Percentiles rank a stretch among this genome's conserved stretches.
These are phyloP conservation scores for Stramenopiles sp. DNA, from an alignment of 352 stramenopile species.

Conservation along the genomic window DNA sequence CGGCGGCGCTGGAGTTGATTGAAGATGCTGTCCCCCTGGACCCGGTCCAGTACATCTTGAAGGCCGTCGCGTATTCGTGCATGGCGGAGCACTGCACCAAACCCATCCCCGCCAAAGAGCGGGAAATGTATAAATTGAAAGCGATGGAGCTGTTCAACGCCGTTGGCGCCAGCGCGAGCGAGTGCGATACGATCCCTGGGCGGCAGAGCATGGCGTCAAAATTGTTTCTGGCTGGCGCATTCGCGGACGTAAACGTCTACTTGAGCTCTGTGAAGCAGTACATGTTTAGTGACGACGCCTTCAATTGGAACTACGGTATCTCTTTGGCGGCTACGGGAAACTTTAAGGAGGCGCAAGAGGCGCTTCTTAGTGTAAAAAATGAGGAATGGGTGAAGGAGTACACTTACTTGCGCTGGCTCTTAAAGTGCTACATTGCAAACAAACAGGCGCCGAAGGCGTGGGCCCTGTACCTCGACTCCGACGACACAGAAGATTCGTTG, in stretches of 20 bases:
- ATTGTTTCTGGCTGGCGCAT: conserved; percentile 87
- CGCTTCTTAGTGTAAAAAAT: conserved; percentile 63
- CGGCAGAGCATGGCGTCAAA: conserved; percentile 89
- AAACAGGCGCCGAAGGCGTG: conserved; percentile 74
- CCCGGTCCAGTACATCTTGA: conserved; percentile 32
- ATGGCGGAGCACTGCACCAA: background rate
- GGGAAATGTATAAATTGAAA: background rate
- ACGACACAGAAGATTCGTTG: conserved; percentile 81
- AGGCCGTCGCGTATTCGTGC: conserved; percentile 15
- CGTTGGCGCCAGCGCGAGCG: background rate
- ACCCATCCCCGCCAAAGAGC: background rate
- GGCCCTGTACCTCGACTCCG: conserved; percentile 86
- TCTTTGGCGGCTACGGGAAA: conserved; percentile 66
- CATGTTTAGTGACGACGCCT: conserved; percentile 87
- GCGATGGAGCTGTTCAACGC: background rate
- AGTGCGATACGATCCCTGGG: conserved; percentile 74
- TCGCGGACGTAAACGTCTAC: conserved; percentile 90
- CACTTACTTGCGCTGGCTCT: conserved; percentile 53
- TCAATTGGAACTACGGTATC: conserved; percentile 93
- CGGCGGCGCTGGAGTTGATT: conserved; percentile 35
- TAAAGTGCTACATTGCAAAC: conserved; percentile 81
- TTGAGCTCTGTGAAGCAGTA: conserved; percentile 84
- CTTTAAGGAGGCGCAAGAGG: conserved; percentile 76
- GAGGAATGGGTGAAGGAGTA: conserved; percentile 78
- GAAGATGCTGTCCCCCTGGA: conserved; percentile 34